These are phyloP conservation scores for Aciculosporium take DNA, from an alignment of 2,329 filamentous ascomycete species.

Conservation along the genomic window DNA sequence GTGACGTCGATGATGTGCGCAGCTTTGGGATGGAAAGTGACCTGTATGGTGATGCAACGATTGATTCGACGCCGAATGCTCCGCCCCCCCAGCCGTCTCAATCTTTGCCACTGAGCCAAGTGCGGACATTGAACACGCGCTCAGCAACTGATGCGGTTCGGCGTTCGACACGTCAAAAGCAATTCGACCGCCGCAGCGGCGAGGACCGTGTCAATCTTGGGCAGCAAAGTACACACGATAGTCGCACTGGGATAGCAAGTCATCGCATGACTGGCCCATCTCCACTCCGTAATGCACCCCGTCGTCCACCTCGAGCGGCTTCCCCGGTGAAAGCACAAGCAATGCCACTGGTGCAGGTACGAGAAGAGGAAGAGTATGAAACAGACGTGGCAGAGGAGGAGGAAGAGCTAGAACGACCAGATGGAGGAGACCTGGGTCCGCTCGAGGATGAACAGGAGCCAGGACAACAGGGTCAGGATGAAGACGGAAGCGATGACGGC, in stretches of 20 bases:
- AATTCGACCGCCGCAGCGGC: neutral
- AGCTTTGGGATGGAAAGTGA: slow-evolving; percentile 24
- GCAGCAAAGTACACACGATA: neutral
- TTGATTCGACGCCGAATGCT: slow-evolving; percentile 16
- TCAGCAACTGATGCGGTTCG: neutral
- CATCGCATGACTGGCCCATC: neutral
- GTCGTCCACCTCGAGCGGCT: neutral
- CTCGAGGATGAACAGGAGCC: slow-evolving; percentile 1
- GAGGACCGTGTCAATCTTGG: slow-evolving; percentile 3
- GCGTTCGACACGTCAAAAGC: neutral
- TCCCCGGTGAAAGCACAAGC: neutral
- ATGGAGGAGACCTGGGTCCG: neutral
- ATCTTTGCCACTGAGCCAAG: neutral
- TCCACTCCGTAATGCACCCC: slow-evolving; percentile 3
- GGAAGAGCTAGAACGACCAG: neutral
- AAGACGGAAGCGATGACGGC: slow-evolving; percentile 3
- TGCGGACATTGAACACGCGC: neutral
- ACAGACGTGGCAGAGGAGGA: neutral
- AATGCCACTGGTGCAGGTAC: neutral
- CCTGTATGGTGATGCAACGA: slow-evolving; percentile 23
- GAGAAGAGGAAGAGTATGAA: neutral
- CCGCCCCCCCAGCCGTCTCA: neutral
- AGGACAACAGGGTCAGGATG: slow-evolving; percentile 5
- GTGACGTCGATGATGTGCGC: slow-evolving; percentile 18
- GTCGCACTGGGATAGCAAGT: neutral